Conservation (phyloP, 169 alveolate species). For the Eimeria necatrix region DNA sequence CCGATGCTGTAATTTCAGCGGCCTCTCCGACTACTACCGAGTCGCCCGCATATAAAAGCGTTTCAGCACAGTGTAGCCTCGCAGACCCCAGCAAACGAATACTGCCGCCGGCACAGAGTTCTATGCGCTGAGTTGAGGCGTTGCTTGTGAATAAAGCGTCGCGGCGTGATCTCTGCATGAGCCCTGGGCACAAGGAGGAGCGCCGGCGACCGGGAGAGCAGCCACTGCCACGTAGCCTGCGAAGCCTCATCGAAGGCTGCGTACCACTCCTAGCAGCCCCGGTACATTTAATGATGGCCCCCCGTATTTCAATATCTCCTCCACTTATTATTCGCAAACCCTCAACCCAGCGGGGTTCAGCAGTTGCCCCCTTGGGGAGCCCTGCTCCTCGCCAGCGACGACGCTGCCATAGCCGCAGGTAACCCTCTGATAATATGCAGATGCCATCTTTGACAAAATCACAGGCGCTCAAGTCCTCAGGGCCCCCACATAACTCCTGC, state of each 20-base stretch:
- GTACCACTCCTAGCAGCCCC: not conserved
- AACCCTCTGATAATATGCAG: constrained; percentile 52
- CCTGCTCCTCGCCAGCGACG: constrained; percentile 10
- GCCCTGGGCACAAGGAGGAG: too few relatives aligned
- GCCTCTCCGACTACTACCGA: constrained; percentile 8
- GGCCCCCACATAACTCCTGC: not conserved
- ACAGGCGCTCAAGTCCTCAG: constrained; percentile 40
- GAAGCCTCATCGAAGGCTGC: not conserved
- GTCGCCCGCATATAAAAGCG: constrained; percentile 26
- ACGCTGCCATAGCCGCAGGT: not conserved
- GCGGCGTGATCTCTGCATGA: too few relatives aligned
- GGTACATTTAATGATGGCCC: constrained; percentile 24
- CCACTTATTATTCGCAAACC: not conserved
- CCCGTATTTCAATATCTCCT: constrained; percentile 51
- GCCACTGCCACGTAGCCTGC: not conserved
- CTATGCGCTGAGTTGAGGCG: constrained; percentile 27
- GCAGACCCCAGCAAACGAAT: constrained; percentile 39
- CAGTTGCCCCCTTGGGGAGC: constrained; percentile 28
- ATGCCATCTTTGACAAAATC: constrained; percentile 50
- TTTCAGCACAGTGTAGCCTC: constrained; percentile 57
- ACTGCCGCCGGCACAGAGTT: constrained; percentile 55
- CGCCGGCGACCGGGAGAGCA: too few relatives aligned
- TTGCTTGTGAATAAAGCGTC: too few relatives aligned
- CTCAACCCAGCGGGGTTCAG: constrained; percentile 64
- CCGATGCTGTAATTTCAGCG: constrained; percentile 66